These are phyloP conservation scores for Salix viminalis DNA, from an alignment of 345 rosid species.

Conservation along the genomic window DNA sequence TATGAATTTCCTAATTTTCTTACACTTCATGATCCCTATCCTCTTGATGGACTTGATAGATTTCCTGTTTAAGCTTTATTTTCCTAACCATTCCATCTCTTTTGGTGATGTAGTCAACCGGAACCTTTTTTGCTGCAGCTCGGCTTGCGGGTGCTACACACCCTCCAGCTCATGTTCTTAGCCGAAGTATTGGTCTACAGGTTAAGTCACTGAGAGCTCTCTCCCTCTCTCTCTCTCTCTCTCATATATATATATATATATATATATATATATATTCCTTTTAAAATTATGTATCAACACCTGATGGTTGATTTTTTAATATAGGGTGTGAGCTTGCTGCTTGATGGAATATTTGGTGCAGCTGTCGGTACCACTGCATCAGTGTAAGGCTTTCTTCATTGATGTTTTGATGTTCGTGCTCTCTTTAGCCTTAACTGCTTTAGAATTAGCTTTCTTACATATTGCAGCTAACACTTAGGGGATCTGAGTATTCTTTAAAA, in stretches of 20 bases:
- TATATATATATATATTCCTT: too few species aligned
- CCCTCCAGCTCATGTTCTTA: slow-evolving; percentile 87
- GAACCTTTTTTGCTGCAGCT: slow-evolving; percentile 73
- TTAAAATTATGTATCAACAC: neutral
- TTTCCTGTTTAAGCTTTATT: slow-evolving; percentile 2
- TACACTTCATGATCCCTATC: neutral
- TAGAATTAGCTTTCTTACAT: neutral
- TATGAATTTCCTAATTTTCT: neutral
- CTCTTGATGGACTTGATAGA: neutral
- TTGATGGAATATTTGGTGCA: slow-evolving; percentile 90
- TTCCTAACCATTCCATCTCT: neutral
- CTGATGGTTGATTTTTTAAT: neutral
- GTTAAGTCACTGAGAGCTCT: slow-evolving; percentile 29
- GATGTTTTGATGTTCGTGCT: neutral
- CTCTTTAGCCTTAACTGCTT: neutral
- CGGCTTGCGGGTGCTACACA: slow-evolving; percentile 90
- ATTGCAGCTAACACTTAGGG: neutral
- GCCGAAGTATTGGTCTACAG: slow-evolving; percentile 90
- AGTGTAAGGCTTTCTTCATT: slow-evolving; percentile 43
- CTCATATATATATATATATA: neutral
- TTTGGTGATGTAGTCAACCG: slow-evolving; percentile 65
- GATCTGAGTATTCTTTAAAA: too few species aligned
- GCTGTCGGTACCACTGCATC: slow-evolving; percentile 82
- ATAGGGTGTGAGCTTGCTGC: slow-evolving; percentile 77
- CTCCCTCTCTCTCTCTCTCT: neutral